Evolutionary conservation across 768 basidiomycete species (phyloP), one percentile per base, ranked within the genome.

Genomic region (Kwoniella bestiolae): DNA sequence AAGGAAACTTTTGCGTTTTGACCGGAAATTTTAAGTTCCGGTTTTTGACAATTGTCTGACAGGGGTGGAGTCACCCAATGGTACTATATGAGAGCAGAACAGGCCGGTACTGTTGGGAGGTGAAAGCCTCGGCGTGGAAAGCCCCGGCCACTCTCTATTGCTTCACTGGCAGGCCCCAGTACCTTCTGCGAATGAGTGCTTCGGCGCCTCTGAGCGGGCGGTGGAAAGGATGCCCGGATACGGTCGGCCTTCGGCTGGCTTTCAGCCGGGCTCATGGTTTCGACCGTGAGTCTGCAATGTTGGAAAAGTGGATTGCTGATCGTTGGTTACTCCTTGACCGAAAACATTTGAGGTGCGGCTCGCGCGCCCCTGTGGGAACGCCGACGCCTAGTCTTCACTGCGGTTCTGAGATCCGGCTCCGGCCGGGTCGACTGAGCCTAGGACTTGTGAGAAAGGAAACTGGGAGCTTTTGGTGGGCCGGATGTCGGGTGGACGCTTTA

Each of bases 381-480:
- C 66, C 70, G 71, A 65, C 66, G 74, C 73, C 65, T 69, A 82
- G 81, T 81, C 80, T 75, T 75, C 81, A 74, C 56, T 64, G 69
- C 76, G 79, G 76, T 69, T 67, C 69, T 71, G 77, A 82, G 77
- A 66, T 62, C 67, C 67, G 79, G 78, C 67, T 57, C 65, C 74
- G 72, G 80, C 78, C 69, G 62, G 72, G 76, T 67, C 76, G 80
- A 73, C 76, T 71, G 68, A 50, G 68, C 71, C 67, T 81, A 81
- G 83, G 83, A 81, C 79, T 79, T 84, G 84, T 83, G 84, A 83
- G 83, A 79, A 79, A 73, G 81, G 82, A 83, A 83, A 81, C 80
- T 83, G 77, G 83, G 83, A 83, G 83, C 75, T 28, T 25, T 26
- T n/a, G 44, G 31, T 25, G 44, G 41, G 41, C 29, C 35, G 56